Evolutionary conservation across 306 rosid species (phyloP).

Genomic region (Morella rubra): DNA sequence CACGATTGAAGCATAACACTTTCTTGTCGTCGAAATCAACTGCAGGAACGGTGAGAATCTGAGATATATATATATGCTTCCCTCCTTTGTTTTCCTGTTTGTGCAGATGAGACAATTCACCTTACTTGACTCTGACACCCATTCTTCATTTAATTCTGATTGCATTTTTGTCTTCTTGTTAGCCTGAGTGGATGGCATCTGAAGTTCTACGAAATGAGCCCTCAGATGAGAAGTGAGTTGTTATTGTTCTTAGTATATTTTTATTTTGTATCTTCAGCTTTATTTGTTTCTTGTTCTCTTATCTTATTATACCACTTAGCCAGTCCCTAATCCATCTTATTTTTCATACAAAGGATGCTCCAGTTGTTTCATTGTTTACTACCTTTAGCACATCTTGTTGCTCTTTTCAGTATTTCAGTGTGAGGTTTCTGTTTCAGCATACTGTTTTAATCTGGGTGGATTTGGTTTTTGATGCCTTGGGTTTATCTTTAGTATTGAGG

Average conservation of each 20-base stretch:
- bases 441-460: no score
- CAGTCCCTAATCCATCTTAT: neutral
- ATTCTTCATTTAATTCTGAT: constrained; percentile 31
- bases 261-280: constrained; percentile 11
- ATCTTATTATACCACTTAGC: neutral
- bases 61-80: constrained; percentile 2
- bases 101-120: constrained; percentile 23
- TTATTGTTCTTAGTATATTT: neutral
- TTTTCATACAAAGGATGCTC: neutral
- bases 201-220: constrained; percentile 99
- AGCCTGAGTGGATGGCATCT: constrained; percentile 99
- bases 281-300: neutral
- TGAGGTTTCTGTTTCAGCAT: no score
- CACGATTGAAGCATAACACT: constrained; percentile 97
- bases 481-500: no score
- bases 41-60: constrained; percentile 95
- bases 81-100: constrained; percentile 15
- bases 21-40: constrained; percentile 98
- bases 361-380: neutral
- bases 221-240: constrained; percentile 90
- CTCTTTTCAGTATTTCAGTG: neutral
- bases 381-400: neutral
- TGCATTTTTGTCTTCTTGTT: constrained; percentile 32
- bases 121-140: constrained; percentile 8
- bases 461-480: no score